Base-by-base conservation (phyloP, 2,329 filamentous ascomycete genomes). In the Botrytis hyacinthi region DNA sequence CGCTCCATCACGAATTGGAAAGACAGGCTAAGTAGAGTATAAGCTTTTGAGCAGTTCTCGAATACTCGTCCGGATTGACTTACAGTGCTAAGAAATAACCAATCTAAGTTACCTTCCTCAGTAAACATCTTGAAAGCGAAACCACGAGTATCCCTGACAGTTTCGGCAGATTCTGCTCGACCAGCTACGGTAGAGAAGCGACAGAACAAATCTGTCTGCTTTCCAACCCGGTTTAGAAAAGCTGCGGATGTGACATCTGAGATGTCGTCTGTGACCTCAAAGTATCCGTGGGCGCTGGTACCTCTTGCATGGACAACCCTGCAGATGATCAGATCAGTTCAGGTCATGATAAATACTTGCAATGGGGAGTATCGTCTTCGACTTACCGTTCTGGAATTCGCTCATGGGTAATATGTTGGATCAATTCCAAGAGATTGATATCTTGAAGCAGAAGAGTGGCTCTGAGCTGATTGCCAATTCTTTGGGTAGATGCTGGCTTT, bases 41-140 rank as follows among this genome's bases (percentile, higher is more conserved):
- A 29, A 63, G 61, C 37, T 63, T 29, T 44, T 32, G n/a, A 20
- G 91, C n/a, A 14, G 0, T 22, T 12, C 20, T 32, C 4, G n/a
- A 12, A 22, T 29, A 12, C 66, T 90, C 85, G 20, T 92, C 79
- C 82, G 93, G 93, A 93, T 93, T 10, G 92, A 87, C 0, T 91
- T 91, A 0, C 40, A 22, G 51, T 70, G 35, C 48, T 70, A n/a
- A 51, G 66, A 32, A 48, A 68, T 35, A 46, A 42, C 40, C 61
- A 37, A 44, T 87, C 85, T 59, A 83, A 81, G 74, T 86, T 87
- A 1, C 86, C 86, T 69, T 87, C 83, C 63, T 85, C 82, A 0
- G 86, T 87, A 76, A 82, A 86, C 74, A 87, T 82, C 76, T 87
- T 87, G 74, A 87, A 79, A 3, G 84, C 82, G 74, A 82, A 87